Evolutionary conservation across 2,329 filamentous ascomycete genomes (phyloP).

Genomic region (Daldinia sp.): DNA sequence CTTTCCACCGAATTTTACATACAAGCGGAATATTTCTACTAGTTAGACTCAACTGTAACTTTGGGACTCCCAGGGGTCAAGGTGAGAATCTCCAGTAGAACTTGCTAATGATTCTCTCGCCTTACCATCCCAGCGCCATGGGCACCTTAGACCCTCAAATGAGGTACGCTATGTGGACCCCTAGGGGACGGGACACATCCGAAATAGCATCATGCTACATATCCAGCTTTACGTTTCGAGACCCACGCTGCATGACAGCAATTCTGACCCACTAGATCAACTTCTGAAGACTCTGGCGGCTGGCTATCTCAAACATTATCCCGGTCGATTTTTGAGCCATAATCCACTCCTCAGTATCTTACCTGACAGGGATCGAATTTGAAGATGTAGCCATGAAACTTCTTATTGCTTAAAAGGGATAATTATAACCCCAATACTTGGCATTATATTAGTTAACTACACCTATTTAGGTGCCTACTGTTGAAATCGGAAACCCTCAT

Average conservation of each 20-base stretch:
- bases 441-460: not conserved
- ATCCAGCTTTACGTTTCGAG: conserved; percentile 23
- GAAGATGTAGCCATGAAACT: not conserved
- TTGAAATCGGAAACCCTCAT: not conserved
- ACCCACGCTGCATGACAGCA: conserved; percentile 30
- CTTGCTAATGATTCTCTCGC: conserved; percentile 8
- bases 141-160: conserved; percentile 18
- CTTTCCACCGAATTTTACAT: conserved; percentile 1
- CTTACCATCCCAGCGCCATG: conserved; percentile 32
- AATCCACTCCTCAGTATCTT: conserved; percentile 2
- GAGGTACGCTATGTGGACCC: conserved; percentile 20
- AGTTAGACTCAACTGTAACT: not conserved
- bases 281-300: conserved; percentile 12
- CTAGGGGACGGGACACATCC: conserved; percentile 32
- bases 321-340: not conserved
- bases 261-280: conserved; percentile 32
- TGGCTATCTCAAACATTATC: conserved; percentile 13
- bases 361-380: not conserved
- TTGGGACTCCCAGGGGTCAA: conserved; percentile 6
- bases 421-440: not conserved
- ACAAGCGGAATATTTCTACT: conserved; percentile 1
- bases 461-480: too few species aligned
- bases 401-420: not conserved
- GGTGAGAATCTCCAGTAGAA: not conserved
- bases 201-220: conserved; percentile 33